phyloP scores from a whole-genome alignment of 75 land plant genomes.

The Cunninghamia lanceolata region DNA sequence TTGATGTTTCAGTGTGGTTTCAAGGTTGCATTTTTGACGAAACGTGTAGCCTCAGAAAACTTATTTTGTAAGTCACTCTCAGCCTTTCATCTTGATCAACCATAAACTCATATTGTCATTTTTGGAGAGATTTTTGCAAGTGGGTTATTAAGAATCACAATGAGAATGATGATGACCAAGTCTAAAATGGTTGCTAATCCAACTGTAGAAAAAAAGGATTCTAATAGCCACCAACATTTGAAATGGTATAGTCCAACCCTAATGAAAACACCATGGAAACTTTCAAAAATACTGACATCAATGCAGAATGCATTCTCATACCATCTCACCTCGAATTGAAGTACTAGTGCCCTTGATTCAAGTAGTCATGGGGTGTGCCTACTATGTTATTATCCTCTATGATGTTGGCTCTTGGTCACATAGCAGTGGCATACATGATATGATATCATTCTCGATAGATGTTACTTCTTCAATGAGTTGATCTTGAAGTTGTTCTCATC shows the following conservation, averaged over 20 bases:
- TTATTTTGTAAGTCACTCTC: constrained; percentile 55
- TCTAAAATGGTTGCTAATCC: constrained; percentile 65
- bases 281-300: constrained; percentile 68
- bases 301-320: constrained; percentile 64
- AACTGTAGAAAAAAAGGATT: constrained; percentile 49
- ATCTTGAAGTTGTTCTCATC: constrained; percentile 74
- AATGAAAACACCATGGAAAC: constrained; percentile 65
- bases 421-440: constrained; percentile 67
- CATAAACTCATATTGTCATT: constrained; percentile 53
- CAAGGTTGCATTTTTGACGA: no score
- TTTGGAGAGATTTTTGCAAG: constrained; percentile 47
- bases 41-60: no score
- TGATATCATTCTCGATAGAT: constrained; percentile 74
- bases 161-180: constrained; percentile 45
- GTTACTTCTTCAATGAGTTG: constrained; percentile 68
- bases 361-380: constrained; percentile 12
- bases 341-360: constrained; percentile 31
- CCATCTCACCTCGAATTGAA: constrained; percentile 55
- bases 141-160: constrained; percentile 49
- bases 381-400: constrained; percentile 63
- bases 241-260: constrained; percentile 51
- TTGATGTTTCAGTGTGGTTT: no score
- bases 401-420: constrained; percentile 68
- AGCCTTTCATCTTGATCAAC: constrained; percentile 57
- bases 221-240: constrained; percentile 48